Evolutionary conservation across 495 filamentous ascomycete genomes (phyloP).

Genomic region (Staphylotrichum longicolle): DNA sequence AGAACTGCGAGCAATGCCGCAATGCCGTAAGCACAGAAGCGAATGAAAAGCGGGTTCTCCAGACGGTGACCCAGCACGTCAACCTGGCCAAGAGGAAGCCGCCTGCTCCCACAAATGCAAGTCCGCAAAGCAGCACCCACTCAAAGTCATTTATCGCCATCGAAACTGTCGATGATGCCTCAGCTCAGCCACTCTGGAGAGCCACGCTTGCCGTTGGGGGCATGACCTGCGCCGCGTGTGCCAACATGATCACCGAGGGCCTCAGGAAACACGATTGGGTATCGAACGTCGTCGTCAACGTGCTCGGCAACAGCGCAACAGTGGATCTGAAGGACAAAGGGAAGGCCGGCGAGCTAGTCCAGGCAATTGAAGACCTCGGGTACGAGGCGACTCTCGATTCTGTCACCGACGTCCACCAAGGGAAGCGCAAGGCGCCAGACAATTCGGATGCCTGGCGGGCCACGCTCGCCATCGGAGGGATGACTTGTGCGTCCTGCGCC

Average conservation of each 20-base stretch:
- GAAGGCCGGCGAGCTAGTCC: conserved; percentile 55
- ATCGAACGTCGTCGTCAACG: conserved; percentile 60
- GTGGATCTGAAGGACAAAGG: conserved; percentile 58
- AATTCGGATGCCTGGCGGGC: conserved; percentile 48
- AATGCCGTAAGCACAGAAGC: conserved; percentile 1
- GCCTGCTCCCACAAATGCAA: not conserved
- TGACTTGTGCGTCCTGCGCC: conserved; percentile 80
- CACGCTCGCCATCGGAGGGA: conserved; percentile 70
- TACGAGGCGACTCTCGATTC: conserved; percentile 68
- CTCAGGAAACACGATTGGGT: conserved; percentile 65
- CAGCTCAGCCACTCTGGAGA: conserved; percentile 37
- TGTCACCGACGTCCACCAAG: conserved; percentile 36
- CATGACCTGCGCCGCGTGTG: conserved; percentile 83
- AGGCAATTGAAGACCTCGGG: conserved; percentile 76
- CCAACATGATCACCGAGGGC: conserved; percentile 62
- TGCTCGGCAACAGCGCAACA: conserved; percentile 68
- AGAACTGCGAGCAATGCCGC: conserved; percentile 39
- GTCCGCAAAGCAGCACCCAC: not conserved
- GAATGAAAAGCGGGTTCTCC: conserved; percentile 19
- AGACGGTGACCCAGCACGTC: conserved; percentile 13
- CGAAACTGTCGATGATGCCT: conserved; percentile 22
- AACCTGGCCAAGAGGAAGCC: conserved; percentile 9
- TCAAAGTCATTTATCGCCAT: conserved; percentile 29
- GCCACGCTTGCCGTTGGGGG: conserved; percentile 71
- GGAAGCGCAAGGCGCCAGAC: conserved; percentile 28